A percentile compares a stretch with the other conserved stretches of the same genome.
These are phyloP conservation scores for Dipteronia dyeriana DNA, from an alignment of 345 rosid genomes.

Conservation along the genomic window DNA sequence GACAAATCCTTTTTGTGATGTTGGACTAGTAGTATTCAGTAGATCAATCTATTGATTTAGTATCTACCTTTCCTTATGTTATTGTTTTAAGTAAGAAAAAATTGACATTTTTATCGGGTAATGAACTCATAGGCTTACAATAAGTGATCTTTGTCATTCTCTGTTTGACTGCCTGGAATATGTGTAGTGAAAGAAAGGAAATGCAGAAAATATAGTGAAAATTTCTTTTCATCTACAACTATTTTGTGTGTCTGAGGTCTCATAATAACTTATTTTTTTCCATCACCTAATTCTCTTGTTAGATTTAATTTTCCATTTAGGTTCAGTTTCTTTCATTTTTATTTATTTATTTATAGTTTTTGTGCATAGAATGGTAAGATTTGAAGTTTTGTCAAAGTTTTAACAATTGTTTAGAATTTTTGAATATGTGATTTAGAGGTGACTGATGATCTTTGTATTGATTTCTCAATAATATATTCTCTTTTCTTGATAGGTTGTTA, in stretches of 20 bases:
- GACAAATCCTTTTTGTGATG: constrained; percentile 31
- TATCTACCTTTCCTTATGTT: constrained; percentile 22
- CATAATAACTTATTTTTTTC: not conserved
- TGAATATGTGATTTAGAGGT: too few species aligned
- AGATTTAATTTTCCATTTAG: too few species aligned
- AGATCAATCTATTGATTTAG: constrained; percentile 29
- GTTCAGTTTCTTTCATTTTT: too few species aligned
- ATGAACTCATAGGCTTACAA: too few species aligned
- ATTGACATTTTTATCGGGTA: constrained; percentile 17
- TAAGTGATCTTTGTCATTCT: constrained; percentile 23
- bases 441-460: too few species aligned
- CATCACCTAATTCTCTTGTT: not conserved
- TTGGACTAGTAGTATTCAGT: constrained; percentile 33
- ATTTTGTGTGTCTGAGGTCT: not conserved
- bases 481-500: too few species aligned
- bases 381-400: too few species aligned
- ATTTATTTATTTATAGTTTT: too few species aligned
- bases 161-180: constrained; percentile 23
- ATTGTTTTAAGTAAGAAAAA: constrained; percentile 22
- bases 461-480: too few species aligned
- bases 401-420: too few species aligned
- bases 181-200: not conserved
- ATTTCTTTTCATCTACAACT: too few species aligned
- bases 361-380: too few species aligned
- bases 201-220: not conserved